Evolutionary conservation across 768 basidiomycete genomes (phyloP), one percentile per base, ranked within the genome.

Genomic region (Leccinum olivaceopallidum): DNA sequence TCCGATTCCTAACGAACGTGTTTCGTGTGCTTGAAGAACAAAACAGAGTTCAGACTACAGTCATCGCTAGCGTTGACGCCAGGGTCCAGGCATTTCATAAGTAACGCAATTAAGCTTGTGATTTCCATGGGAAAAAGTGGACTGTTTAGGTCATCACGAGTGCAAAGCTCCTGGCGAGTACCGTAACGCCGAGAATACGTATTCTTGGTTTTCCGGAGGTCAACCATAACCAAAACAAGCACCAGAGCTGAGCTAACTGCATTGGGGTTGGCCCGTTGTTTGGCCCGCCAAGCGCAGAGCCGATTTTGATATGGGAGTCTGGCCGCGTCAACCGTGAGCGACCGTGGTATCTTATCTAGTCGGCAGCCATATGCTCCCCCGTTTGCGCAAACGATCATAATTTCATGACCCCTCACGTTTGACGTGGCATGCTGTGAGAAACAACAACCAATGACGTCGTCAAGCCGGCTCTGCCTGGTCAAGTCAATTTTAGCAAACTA

Each of bases 341-440:
- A 13, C 28, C 39, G 32, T 26, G 8, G 18, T 57, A 64, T 64
- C 63, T 64, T 60, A 65, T 64, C 63, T 53, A 12, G 28, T n/a
- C 39, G 13, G 30, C n/a, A 58, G 26, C 20, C 58, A 47, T 26
- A 48, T 28, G 18, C 32, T 26, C 20, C 42, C 24, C 4, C n/a
- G 16, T 22, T 12, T 26, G 42, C 55, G 53, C 26, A 42, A 64
- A 52, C 36, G 20, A 36, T 50, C 26, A 48, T 39, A 30, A 50
- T 39, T 20, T 39, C 30, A 22, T 47, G 20, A 44, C 42, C 42
- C 24, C 26, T 36, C 4, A 16, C 32, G 53, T 37, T 54, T 54
- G 48, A 57, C 61, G 48, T 42, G 63, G 44, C 22, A 47, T 52
- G 39, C 44, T 12, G 30, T 48, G 50, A 47, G 48, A 59, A 52